Conservation (phyloP, 2,329 filamentous ascomycete species). For the Zarea fungicola region DNA sequence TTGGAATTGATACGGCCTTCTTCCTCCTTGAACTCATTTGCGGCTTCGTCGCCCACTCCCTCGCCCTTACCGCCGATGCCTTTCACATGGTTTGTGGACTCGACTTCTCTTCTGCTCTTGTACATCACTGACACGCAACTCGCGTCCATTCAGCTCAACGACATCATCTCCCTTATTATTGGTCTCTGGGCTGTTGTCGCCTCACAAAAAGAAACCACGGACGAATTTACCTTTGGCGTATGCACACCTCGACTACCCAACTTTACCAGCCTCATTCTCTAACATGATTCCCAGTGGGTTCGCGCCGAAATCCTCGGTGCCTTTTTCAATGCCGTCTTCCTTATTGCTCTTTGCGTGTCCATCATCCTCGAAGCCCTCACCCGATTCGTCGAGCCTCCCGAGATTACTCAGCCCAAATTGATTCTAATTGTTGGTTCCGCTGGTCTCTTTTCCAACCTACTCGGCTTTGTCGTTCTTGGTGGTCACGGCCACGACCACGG, state of each 20-base stretch:
- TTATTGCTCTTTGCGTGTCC: slow-evolving; percentile 91
- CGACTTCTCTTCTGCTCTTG: slow-evolving; percentile 2
- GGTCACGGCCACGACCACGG: slow-evolving; percentile 65
- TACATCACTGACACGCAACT: slow-evolving; percentile 12
- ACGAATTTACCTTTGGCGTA: slow-evolving; percentile 92
- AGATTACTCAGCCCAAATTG: slow-evolving; percentile 77
- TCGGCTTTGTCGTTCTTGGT: slow-evolving; percentile 86
- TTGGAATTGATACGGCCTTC: slow-evolving; percentile 83
- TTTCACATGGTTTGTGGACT: slow-evolving; percentile 80
- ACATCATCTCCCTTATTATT: slow-evolving; percentile 89
- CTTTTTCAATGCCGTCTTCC: slow-evolving; percentile 94
- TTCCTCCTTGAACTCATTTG: slow-evolving; percentile 84
- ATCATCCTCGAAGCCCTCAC: slow-evolving; percentile 95
- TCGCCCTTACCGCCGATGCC: slow-evolving; percentile 91
- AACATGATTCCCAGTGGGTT: slow-evolving; percentile 64
- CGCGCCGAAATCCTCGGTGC: slow-evolving; percentile 95
- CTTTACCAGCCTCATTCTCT: not conserved
- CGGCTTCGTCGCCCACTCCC: slow-evolving; percentile 81
- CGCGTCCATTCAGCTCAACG: slow-evolving; percentile 60
- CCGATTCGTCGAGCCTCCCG: slow-evolving; percentile 84
- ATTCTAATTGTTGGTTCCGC: slow-evolving; percentile 85
- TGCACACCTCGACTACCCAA: slow-evolving; percentile 28
- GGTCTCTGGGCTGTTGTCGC: slow-evolving; percentile 94
- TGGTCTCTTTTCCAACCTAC: slow-evolving; percentile 80
- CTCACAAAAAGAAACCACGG: slow-evolving; percentile 76